These are phyloP conservation scores for Phoma sp. DNA, from an alignment of 2,329 filamentous ascomycete species.

Conservation along the genomic window DNA sequence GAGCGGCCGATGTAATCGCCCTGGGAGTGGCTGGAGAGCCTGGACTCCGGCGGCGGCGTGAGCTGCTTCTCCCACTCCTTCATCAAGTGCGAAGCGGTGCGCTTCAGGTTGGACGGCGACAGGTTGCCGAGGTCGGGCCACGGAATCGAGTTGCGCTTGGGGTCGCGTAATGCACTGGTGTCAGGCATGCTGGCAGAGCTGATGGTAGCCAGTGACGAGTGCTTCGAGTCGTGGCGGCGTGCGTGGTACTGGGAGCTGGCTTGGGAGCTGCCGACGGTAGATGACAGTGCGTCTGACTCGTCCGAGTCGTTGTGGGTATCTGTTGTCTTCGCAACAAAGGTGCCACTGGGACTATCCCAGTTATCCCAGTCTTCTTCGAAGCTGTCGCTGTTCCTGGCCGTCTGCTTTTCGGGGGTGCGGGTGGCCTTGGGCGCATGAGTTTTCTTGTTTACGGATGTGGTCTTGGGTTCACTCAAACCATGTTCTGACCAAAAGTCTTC, in stretches of 20 bases:
- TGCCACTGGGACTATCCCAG: constrained; percentile 60
- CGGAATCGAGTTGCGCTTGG: constrained; percentile 56
- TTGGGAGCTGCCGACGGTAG: constrained; percentile 59
- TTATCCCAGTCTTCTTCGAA: constrained; percentile 63
- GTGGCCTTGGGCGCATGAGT: constrained; percentile 48
- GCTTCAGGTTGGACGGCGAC: constrained; percentile 77
- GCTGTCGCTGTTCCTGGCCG: constrained; percentile 50
- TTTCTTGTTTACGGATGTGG: constrained; percentile 45
- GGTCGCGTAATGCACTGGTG: constrained; percentile 32
- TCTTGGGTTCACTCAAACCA: constrained; percentile 50
- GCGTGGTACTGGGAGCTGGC: constrained; percentile 61
- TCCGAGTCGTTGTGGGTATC: constrained; percentile 54
- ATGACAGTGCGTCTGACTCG: constrained; percentile 58
- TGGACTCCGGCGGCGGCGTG: constrained; percentile 55
- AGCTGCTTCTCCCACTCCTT: constrained; percentile 89
- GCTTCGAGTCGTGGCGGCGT: constrained; percentile 49
- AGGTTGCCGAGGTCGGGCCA: constrained; percentile 77
- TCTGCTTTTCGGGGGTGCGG: constrained; percentile 49
- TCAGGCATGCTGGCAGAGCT: constrained; percentile 37
- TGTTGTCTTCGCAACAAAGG: constrained; percentile 45
- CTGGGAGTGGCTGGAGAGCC: constrained; percentile 39
- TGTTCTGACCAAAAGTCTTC: constrained; percentile 55
- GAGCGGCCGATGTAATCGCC: constrained; percentile 48
- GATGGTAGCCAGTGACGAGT: constrained; percentile 44
- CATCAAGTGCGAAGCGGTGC: constrained; percentile 85